Evolutionary conservation across 495 filamentous ascomycete genomes (phyloP).

Genomic region (Entonaema liquescens): DNA sequence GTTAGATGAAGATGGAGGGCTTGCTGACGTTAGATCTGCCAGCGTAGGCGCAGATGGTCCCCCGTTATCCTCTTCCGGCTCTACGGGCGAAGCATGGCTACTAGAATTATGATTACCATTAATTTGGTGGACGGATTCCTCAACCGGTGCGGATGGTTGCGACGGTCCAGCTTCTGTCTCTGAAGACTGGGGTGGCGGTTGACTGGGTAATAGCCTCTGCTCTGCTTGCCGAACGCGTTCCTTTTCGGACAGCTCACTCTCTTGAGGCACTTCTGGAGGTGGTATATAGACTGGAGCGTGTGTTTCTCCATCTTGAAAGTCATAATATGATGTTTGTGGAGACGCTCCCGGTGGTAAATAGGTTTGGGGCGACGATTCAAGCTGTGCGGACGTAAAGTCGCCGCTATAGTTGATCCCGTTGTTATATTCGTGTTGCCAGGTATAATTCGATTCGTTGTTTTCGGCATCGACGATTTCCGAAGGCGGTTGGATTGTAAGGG

Average conservation of each 20-base stretch:
- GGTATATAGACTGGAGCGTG: constrained; percentile 56
- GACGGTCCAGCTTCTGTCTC: constrained; percentile 59
- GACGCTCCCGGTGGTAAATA: constrained; percentile 40
- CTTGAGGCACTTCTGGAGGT: constrained; percentile 61
- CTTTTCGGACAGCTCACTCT: constrained; percentile 72
- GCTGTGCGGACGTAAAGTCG: constrained; percentile 25
- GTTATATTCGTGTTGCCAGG: constrained; percentile 43
- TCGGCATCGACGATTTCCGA: constrained; percentile 22
- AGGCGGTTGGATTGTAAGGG: constrained; percentile 39
- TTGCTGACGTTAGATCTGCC: constrained; percentile 52
- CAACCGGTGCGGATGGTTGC: constrained; percentile 45
- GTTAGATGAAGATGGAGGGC: constrained; percentile 46
- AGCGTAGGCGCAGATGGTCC: constrained; percentile 57
- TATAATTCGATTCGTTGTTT: constrained; percentile 45
- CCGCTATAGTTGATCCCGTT: constrained; percentile 44
- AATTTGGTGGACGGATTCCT: constrained; percentile 8
- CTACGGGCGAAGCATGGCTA: constrained; percentile 5
- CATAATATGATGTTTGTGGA: constrained; percentile 44
- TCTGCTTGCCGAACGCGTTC: constrained; percentile 72
- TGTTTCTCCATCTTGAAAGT: constrained; percentile 36
- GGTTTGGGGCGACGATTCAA: constrained; percentile 32
- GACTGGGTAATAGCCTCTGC: constrained; percentile 73
- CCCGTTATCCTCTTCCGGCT: constrained; percentile 8
- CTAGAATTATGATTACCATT: constrained; percentile 54
- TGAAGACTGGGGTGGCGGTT: constrained; percentile 59